Evolutionary conservation across 371 early-diverging fungal genomes (phyloP), one percentile per base, ranked within the genome.

Genomic region (Lichtheimia hyalospora): DNA sequence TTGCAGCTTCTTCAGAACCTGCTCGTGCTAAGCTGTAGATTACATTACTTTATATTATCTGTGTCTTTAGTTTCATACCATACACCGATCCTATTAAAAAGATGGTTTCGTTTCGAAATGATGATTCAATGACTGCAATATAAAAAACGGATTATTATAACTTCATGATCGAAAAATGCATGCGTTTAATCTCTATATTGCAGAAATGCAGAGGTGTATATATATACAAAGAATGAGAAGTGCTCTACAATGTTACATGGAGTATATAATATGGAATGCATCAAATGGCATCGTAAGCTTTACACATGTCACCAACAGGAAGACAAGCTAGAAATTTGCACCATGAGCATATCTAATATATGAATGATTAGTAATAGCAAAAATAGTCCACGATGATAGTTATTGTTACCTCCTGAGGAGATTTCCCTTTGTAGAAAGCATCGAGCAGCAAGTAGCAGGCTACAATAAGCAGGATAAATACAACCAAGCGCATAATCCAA

Each of bases 11-110:
- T 21, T 8, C 52, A 5, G 61, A 57, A 20, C 60, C 60, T 52
- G 60, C 57, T 3, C 49, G 57, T 28, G 63, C 68, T 54, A 68
- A 63, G 59, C 42, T 68, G 58, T 57, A 61, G 54, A 62, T 23
- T 53, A 25, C 12, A 18, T 28, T 5, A 15, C 27, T 25, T 21
- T 24, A 2, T 25, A 6, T 10, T 34, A 34, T 34, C 34, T 10
- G 34, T 34, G 34, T 27, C 10, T 34, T 34, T 34, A 34, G 5
- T 34, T 10, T 10, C 34, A 34, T 34, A 34, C 34, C 34, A 34
- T 34, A 34, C 34, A 34, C 34, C 34, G 34, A 34, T 34, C 10
- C 6, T 34, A 34, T 34, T 34, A 8, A 34, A 34, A 34, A n/a
- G n/a, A 34, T 34, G 34, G 10, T 34, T 34, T 34, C 10, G 34